Evolutionary conservation across 306 rosid genomes (phyloP).

Genomic region (Dalbergia oliveri): DNA sequence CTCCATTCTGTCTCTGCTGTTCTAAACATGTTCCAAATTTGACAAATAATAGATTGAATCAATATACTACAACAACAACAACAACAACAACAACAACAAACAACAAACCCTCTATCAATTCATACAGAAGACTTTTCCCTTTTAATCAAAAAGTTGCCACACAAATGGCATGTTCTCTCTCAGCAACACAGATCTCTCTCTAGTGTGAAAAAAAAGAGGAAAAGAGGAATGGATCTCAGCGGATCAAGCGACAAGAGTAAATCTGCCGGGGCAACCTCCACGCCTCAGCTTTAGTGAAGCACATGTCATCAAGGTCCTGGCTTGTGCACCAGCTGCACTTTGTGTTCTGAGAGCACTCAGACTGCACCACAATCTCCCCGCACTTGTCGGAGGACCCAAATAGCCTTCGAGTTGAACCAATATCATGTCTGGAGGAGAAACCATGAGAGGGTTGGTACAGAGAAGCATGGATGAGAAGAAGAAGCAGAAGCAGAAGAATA

Average conservation of each 20-base stretch:
- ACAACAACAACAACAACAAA: too few species aligned
- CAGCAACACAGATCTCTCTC: constrained; percentile 22
- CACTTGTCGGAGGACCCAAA: constrained; percentile 60
- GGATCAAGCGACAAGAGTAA: constrained; percentile 72
- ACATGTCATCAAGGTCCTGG: constrained; percentile 73
- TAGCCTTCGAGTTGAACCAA: constrained; percentile 43
- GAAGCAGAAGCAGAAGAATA: constrained; percentile 39
- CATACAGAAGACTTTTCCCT: not conserved
- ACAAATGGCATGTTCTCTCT: not conserved
- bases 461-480: constrained; percentile 40
- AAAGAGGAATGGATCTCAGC: constrained; percentile 19
- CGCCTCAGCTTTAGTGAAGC: constrained; percentile 79
- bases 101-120: constrained; percentile 2
- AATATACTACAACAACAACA: constrained; percentile 2
- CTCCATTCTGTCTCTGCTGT: constrained; percentile 19
- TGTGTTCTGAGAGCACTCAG: constrained; percentile 67
- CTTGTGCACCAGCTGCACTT: constrained; percentile 92
- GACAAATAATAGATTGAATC: constrained; percentile 26
- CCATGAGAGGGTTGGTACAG: constrained; percentile 48
- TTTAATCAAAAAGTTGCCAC: not conserved
- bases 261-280: constrained; percentile 80
- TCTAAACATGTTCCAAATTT: constrained; percentile 24
- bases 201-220: not conserved
- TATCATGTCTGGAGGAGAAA: constrained; percentile 26
- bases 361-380: constrained; percentile 53